Percentiles rank a stretch among this genome's conserved stretches.
Evolutionary conservation across 1,284 basidiomycete genomes (phyloP).

Genomic region (Cerrena zonata): DNA sequence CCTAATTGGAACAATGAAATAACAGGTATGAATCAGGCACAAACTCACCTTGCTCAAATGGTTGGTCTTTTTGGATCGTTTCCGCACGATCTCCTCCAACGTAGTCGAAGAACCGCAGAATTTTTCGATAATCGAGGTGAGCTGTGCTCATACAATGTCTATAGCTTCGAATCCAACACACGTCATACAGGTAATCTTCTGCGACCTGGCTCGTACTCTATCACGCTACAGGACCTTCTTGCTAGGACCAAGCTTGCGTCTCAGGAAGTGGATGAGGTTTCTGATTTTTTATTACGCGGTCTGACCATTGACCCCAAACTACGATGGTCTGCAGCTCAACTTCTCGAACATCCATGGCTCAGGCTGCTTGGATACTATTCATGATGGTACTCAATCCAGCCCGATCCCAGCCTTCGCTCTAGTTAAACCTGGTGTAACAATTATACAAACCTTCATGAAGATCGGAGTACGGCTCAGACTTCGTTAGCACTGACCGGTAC

Average conservation of each 20-base stretch:
- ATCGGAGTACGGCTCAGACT: too few relatives aligned
- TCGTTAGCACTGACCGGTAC: too few relatives aligned
- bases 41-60: conserved; percentile 12
- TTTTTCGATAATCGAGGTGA: conserved; percentile 6
- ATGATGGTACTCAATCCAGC: too few relatives aligned
- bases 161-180: background rate
- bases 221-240: conserved; percentile 6
- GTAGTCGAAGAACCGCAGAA: background rate
- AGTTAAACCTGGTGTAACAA: too few relatives aligned
- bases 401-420: too few relatives aligned
- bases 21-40: conserved; percentile 5
- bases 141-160: background rate
- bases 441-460: too few relatives aligned
- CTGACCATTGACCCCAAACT: conserved; percentile 9
- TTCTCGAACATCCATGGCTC: conserved; percentile 11
- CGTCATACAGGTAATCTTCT: background rate
- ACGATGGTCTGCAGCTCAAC: conserved; percentile 10
- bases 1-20: conserved; percentile 7
- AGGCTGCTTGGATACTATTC: too few relatives aligned
- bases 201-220: background rate
- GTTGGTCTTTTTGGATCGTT: conserved; percentile 8
- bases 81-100: too few relatives aligned
- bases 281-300: conserved; percentile 8
- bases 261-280: conserved; percentile 1
- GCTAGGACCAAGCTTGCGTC: background rate